Base-by-base conservation (phyloP, 129 eudicot genomes). In the Flaveria trinervia region DNA sequence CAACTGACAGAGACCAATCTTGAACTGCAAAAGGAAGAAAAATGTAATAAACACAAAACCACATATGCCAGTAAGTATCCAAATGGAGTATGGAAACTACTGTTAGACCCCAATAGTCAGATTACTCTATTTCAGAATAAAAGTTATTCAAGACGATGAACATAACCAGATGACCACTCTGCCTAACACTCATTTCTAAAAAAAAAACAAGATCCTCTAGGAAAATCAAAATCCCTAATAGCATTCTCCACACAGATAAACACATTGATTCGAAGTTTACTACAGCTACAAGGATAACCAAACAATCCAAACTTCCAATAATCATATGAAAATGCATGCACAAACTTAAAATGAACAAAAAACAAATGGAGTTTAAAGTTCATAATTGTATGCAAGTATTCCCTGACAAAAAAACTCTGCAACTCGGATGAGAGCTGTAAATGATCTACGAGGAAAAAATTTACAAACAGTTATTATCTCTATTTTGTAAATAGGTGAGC, bases 1-100 rank as follows among this genome's bases (percentile, higher is more conserved):
- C 77, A 93, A 79, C 48, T 93, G 98, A 81, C 98, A 93, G 46
- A 93, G 61, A 36, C 89, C 98, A 80, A 93, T 90, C 78, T 93
- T 93, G 78, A 88, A 93, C 98, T 93, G 86, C 81, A 86, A 84
- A 45, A 51, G 28, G 2, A 15, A 51, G 51, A 7, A 62, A 61
- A 2, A 73, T 64, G 46, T 68, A 13, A 59, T 15, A 56, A 54
- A 17, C 25, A 55, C 7, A 54, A 68, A 54, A 68, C 17, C 25
- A 1, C 33, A 44, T 41, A 41, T 54, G 30, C 17, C 44, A 3
- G 18, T 66, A 52, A 65, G 65, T 7, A 66, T 65, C 66, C 73
- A 7, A 49, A 57, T 68, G 22, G 22, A 28, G 22, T 33, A 25
- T 33, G 7, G 44, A 41, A 65, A 65, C 49, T 65, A 49, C 41